Conservation (phyloP, 768 basidiomycete species). For the Coprinopsis sp. region DNA sequence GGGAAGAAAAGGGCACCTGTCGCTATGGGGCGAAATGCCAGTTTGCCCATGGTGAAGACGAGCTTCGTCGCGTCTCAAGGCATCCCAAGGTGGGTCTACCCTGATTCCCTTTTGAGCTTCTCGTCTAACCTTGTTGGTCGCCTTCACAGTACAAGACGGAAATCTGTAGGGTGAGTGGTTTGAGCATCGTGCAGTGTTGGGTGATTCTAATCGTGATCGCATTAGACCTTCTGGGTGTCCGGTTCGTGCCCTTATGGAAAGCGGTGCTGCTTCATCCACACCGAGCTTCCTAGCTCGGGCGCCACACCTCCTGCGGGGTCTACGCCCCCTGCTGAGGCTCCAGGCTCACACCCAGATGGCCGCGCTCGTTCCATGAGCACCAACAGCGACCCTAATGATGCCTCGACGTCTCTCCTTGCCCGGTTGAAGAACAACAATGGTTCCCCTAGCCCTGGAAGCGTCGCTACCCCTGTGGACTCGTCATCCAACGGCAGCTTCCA, state of each 20-base stretch:
- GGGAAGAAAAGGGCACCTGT: slow-evolving; percentile 88
- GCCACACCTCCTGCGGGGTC: slow-evolving; percentile 45
- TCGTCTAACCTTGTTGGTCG: slow-evolving; percentile 14
- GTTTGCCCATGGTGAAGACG: slow-evolving; percentile 90
- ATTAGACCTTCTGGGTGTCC: slow-evolving; percentile 88
- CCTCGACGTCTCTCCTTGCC: slow-evolving; percentile 65
- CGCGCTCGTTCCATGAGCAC: slow-evolving; percentile 66
- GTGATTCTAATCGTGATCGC: slow-evolving; percentile 11
- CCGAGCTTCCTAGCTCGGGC: slow-evolving; percentile 69
- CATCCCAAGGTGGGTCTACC: slow-evolving; percentile 73
- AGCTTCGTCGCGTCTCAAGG: slow-evolving; percentile 75
- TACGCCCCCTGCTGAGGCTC: slow-evolving; percentile 33
- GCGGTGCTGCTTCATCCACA: slow-evolving; percentile 92
- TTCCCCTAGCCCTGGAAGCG: slow-evolving; percentile 37
- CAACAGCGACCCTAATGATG: slow-evolving; percentile 78
- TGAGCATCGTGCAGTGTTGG: slow-evolving; percentile 2
- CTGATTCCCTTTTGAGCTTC: slow-evolving; percentile 5
- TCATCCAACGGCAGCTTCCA: slow-evolving; percentile 44
- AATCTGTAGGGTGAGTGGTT: slow-evolving; percentile 71
- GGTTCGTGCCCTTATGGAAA: slow-evolving; percentile 92
- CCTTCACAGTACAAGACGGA: slow-evolving; percentile 80
- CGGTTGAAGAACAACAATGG: slow-evolving; percentile 43
- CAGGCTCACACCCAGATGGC: slow-evolving; percentile 48
- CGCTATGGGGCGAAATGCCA: slow-evolving; percentile 88
- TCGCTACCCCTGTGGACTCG: slow-evolving; percentile 51